Percentiles rank a stretch among this genome's conserved stretches.
phyloP scores from a whole-genome alignment of 306 rosid genomes.

The Corylus avellana region DNA sequence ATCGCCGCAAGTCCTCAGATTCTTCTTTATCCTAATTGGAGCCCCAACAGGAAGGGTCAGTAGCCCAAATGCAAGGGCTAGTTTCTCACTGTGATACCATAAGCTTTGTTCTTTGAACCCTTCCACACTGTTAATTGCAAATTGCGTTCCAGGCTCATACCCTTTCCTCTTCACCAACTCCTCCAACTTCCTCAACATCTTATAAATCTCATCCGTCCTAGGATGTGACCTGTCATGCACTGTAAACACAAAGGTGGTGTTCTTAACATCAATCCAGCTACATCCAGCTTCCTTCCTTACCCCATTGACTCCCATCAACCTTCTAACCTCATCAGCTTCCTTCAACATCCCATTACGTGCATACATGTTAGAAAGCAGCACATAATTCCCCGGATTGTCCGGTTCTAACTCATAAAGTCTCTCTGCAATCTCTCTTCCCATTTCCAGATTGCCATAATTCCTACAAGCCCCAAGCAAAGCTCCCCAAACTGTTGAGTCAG shows the following conservation, averaged over 20 bases:
- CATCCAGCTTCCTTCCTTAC: constrained; percentile 60
- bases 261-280: constrained; percentile 60
- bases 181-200: constrained; percentile 44
- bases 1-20: constrained; percentile 59
- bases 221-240: constrained; percentile 56
- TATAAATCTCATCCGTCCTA: constrained; percentile 49
- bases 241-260: constrained; percentile 48
- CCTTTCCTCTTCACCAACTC: constrained; percentile 49
- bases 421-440: constrained; percentile 59
- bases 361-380: constrained; percentile 52
- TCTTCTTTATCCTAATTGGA: constrained; percentile 56
- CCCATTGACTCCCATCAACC: constrained; percentile 50
- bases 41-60: constrained; percentile 51
- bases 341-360: constrained; percentile 48
- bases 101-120: constrained; percentile 52
- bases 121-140: constrained; percentile 48
- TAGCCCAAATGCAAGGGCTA: constrained; percentile 63
- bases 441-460: constrained; percentile 49
- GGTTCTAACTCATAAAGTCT: constrained; percentile 66
- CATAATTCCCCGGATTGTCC: constrained; percentile 58
- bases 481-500: constrained; percentile 61
- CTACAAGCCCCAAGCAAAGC: constrained; percentile 67
- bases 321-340: constrained; percentile 55
- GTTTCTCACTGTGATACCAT: constrained; percentile 57
- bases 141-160: constrained; percentile 49